Percentiles rank a stretch among this genome's conserved stretches.
Conservation (phyloP, 768 basidiomycete species). For the Holtermannia corniformis region DNA sequence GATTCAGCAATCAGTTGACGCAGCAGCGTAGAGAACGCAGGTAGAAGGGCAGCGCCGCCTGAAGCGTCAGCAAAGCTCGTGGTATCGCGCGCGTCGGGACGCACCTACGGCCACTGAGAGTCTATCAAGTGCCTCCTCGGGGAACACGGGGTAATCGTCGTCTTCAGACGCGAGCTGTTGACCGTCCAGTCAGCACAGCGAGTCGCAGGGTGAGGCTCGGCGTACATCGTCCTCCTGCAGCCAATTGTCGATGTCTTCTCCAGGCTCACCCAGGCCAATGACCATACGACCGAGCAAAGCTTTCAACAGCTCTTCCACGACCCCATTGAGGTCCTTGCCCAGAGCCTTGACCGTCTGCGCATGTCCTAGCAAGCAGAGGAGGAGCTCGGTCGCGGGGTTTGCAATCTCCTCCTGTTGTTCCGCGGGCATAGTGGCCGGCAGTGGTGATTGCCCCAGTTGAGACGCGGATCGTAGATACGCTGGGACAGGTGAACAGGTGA, state of each 20-base stretch:
- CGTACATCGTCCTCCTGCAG: slow-evolving; percentile 60
- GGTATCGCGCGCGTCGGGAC: slow-evolving; percentile 3
- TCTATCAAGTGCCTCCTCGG: slow-evolving; percentile 74
- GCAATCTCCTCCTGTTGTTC: slow-evolving; percentile 64
- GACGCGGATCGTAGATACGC: slow-evolving; percentile 14
- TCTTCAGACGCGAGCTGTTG: slow-evolving; percentile 50
- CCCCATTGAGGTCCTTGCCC: slow-evolving; percentile 57
- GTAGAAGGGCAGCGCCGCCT: slow-evolving; percentile 65
- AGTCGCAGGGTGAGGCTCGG: too few species aligned
- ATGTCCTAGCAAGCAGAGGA: slow-evolving; percentile 65
- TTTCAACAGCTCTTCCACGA: slow-evolving; percentile 34
- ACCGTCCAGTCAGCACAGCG: background rate
- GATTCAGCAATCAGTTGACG: slow-evolving; percentile 70
- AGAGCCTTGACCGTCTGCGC: slow-evolving; percentile 54
- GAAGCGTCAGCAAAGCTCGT: background rate
- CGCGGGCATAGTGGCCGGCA: slow-evolving; percentile 24
- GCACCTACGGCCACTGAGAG: slow-evolving; percentile 59
- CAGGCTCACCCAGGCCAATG: slow-evolving; percentile 35
- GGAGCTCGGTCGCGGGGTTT: slow-evolving; percentile 67
- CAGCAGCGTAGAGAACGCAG: slow-evolving; percentile 70
- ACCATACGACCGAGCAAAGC: slow-evolving; percentile 24
- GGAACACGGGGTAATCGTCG: slow-evolving; percentile 58
- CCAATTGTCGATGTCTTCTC: slow-evolving; percentile 48
- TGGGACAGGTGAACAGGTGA: slow-evolving; percentile 7
- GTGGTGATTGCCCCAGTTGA: background rate